Base-by-base conservation (phyloP, 257 asterid species). In the Solanum sejunctum region DNA sequence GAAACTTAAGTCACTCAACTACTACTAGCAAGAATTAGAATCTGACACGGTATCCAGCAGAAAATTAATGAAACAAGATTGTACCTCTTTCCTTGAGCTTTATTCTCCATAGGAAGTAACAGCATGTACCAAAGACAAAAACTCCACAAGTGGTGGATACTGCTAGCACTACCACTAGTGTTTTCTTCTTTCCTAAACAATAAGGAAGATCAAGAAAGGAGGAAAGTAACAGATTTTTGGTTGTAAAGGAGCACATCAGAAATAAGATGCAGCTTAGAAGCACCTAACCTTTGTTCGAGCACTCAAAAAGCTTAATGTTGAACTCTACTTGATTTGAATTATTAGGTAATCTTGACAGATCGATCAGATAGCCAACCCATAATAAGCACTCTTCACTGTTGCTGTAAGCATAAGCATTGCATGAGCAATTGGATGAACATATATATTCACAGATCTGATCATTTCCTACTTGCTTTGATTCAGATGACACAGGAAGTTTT, bases 341-440 rank as follows among this genome's bases (percentile, higher is more conserved):
- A 51, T 67, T 83, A 17, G n/a, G 12, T 7, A 47, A 2, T 79
- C 23, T 71, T n/a, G 69, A 82, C 64, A 88, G 54, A 85, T 80
- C 87, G 45, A 79, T 3, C 73, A 88, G 13, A 16, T 85, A 83
- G 0, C 17, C 79, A 11, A 18, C 13, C 81, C 61, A 88, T 13
- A 85, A 78, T 47, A 80, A 78, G 61, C 89, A 88, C 36, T 84
- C 67, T 61, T 84, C 87, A 18, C 23, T 36, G 4, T n/a, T 61
- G 67, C 39, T 83, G 79, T 57, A 41, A 8, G 89, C 84, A 70
- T 61, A 89, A 70, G 85, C 91, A 39, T 64, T 60, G 83, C 91
- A 89, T 28, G 89, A 71, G 85, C 91, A 89, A 64, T 80, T 54
- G 28, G 26, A 63, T 18, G 18, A 26, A 82, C 92, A 88, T n/a